Conservation (phyloP, 1,284 basidiomycete genomes). For the Austroboletus niveus region DNA sequence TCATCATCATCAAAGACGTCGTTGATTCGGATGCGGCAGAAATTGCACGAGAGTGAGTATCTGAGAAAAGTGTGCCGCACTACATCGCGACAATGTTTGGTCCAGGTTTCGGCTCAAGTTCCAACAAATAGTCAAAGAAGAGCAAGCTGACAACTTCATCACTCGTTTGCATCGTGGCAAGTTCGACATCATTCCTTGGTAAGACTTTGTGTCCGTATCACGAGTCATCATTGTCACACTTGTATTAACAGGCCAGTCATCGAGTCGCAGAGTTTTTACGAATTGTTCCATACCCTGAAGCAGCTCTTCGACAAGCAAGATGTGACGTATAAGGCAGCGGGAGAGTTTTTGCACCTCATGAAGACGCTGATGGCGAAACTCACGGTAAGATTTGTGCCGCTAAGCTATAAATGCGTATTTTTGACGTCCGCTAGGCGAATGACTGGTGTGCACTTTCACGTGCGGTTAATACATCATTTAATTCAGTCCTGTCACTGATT, state of each 20-base stretch:
- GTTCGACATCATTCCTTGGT: slow-evolving; percentile 59
- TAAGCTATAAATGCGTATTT: slow-evolving; percentile 24
- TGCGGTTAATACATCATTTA: slow-evolving; percentile 24
- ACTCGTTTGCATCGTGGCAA: slow-evolving; percentile 52
- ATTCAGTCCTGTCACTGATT: background rate
- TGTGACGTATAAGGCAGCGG: slow-evolving; percentile 48
- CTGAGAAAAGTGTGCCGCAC: background rate
- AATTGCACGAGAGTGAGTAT: slow-evolving; percentile 51
- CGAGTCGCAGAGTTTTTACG: slow-evolving; percentile 57
- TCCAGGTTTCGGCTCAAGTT: slow-evolving; percentile 53
- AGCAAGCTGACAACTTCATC: slow-evolving; percentile 63
- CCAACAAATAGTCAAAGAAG: slow-evolving; percentile 52
- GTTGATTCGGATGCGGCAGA: slow-evolving; percentile 54
- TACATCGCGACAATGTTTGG: background rate
- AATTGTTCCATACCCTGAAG: slow-evolving; percentile 47
- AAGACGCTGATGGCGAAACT: slow-evolving; percentile 68
- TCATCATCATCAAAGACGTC: slow-evolving; percentile 67
- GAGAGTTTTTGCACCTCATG: slow-evolving; percentile 53
- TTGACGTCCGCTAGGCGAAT: slow-evolving; percentile 43
- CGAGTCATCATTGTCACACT: too few relatives aligned
- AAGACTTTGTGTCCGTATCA: background rate
- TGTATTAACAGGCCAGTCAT: slow-evolving; percentile 51
- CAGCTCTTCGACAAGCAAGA: slow-evolving; percentile 45
- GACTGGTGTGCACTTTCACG: slow-evolving; percentile 64
- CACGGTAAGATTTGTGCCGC: slow-evolving; percentile 39